These are phyloP conservation scores for Symbiodinium natans DNA, from an alignment of 73 alveolate genomes.

Conservation along the genomic window DNA sequence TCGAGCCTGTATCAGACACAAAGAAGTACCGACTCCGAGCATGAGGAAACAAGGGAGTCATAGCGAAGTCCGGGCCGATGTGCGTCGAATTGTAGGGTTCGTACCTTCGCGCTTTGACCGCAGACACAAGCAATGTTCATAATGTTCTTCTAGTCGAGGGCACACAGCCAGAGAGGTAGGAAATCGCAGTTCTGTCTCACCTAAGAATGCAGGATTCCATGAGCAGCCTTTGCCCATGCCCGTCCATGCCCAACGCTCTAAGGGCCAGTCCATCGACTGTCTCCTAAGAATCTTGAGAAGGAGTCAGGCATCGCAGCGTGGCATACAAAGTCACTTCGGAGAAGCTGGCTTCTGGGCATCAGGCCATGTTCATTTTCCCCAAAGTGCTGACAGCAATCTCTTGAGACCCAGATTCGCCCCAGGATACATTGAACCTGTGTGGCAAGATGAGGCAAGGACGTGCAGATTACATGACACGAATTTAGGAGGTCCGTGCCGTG, in stretches of 20 bases:
- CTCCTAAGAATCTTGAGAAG: background rate
- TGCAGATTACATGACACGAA: too few species aligned
- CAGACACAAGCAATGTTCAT: background rate
- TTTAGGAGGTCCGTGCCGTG: too few species aligned
- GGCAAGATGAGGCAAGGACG: too few species aligned
- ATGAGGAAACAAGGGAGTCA: constrained; percentile 65
- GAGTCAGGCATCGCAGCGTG: background rate
- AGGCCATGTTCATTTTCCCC: constrained; percentile 89
- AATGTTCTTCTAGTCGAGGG: background rate
- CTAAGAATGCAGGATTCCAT: background rate
- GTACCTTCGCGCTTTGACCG: background rate
- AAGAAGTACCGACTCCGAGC: constrained; percentile 62
- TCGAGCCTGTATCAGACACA: constrained; percentile 78
- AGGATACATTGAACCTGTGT: constrained; percentile 58
- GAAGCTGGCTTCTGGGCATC: background rate
- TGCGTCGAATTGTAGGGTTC: background rate
- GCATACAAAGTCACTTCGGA: background rate
- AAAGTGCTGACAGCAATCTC: constrained; percentile 31
- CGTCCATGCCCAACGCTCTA: background rate
- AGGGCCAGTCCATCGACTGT: background rate
- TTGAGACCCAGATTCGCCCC: constrained; percentile 69
- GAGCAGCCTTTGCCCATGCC: too few species aligned
- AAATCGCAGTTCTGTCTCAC: constrained; percentile 51
- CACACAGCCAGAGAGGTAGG: constrained; percentile 57
- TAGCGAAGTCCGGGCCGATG: constrained; percentile 15